phyloP scores from a whole-genome alignment of 257 asterid species.

The Verbena officinalis region DNA sequence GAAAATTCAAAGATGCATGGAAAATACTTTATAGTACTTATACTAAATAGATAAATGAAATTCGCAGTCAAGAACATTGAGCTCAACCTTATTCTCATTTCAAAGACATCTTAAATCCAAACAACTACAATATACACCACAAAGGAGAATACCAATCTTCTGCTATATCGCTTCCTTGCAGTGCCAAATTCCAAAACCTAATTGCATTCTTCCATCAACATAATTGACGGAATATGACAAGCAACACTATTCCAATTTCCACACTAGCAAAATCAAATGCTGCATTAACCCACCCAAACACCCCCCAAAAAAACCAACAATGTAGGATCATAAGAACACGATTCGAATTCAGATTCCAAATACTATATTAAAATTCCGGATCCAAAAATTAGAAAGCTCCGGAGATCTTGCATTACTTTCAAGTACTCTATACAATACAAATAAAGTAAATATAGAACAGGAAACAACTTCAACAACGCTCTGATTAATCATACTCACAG shows the following conservation, averaged over 20 bases:
- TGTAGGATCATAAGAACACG: slow-evolving; percentile 9
- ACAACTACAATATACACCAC: background rate
- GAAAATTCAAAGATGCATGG: background rate
- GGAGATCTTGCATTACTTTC: slow-evolving; percentile 22
- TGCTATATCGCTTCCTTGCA: background rate
- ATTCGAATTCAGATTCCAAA: slow-evolving; percentile 13
- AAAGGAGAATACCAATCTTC: background rate
- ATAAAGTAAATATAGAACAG: background rate
- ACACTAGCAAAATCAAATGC: background rate
- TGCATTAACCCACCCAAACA: slow-evolving; percentile 16
- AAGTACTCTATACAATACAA: background rate
- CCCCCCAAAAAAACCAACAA: background rate
- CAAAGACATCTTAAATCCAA: slow-evolving; percentile 16
- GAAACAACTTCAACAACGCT: slow-evolving; percentile 20
- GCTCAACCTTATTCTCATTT: slow-evolving; percentile 7
- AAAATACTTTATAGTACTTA: background rate
- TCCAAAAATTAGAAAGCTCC: slow-evolving; percentile 12
- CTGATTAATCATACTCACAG: slow-evolving; percentile 50
- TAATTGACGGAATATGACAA: slow-evolving; percentile 19
- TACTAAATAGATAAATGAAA: background rate
- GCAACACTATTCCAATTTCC: slow-evolving; percentile 11
- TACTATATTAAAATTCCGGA: slow-evolving; percentile 3
- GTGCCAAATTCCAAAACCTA: background rate
- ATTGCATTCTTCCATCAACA: slow-evolving; percentile 20
- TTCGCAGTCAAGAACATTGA: background rate